These are phyloP conservation scores for Populus alba DNA, from an alignment of 345 rosid genomes.

Conservation along the genomic window DNA sequence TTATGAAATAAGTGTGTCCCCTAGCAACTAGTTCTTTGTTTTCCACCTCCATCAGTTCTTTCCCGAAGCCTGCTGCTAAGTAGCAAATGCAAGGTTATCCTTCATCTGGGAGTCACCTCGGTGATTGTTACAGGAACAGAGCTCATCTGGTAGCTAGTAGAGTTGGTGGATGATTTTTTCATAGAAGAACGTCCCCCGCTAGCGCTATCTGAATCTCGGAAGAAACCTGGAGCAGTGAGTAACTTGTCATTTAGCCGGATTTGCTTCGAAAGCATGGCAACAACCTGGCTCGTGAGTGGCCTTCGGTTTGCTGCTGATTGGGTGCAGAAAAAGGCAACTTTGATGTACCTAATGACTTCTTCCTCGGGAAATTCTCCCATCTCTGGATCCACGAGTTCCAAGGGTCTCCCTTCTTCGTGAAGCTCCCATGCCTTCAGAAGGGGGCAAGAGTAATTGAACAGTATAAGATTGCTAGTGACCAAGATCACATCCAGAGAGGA, in stretches of 20 bases:
- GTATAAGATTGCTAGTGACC: neutral
- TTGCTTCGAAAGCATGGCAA: slow-evolving; percentile 54
- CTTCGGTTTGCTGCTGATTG: slow-evolving; percentile 52
- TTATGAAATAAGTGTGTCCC: neutral
- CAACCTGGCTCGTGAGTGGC: slow-evolving; percentile 64
- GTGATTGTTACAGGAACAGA: slow-evolving; percentile 55
- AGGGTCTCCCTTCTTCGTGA: slow-evolving; percentile 41
- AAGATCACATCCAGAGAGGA: neutral
- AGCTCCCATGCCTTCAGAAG: slow-evolving; percentile 60
- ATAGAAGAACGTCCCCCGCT: slow-evolving; percentile 20
- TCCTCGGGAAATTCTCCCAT: slow-evolving; percentile 49
- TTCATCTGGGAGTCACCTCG: slow-evolving; percentile 55
- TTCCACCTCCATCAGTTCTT: neutral
- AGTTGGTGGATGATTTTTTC: slow-evolving; percentile 33
- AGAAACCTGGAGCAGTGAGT: slow-evolving; percentile 62
- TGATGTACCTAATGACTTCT: slow-evolving; percentile 47
- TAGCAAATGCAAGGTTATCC: neutral
- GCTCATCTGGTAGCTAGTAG: slow-evolving; percentile 38
- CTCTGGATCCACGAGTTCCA: slow-evolving; percentile 57
- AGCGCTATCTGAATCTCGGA: slow-evolving; percentile 26
- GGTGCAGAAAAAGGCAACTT: slow-evolving; percentile 71
- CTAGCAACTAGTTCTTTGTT: neutral
- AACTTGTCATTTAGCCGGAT: slow-evolving; percentile 47
- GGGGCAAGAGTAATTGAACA: neutral
- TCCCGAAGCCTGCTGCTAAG: neutral